phyloP scores from a whole-genome alignment of 1,139 yeast genomes.

The Sugiyamaella castrensis region DNA sequence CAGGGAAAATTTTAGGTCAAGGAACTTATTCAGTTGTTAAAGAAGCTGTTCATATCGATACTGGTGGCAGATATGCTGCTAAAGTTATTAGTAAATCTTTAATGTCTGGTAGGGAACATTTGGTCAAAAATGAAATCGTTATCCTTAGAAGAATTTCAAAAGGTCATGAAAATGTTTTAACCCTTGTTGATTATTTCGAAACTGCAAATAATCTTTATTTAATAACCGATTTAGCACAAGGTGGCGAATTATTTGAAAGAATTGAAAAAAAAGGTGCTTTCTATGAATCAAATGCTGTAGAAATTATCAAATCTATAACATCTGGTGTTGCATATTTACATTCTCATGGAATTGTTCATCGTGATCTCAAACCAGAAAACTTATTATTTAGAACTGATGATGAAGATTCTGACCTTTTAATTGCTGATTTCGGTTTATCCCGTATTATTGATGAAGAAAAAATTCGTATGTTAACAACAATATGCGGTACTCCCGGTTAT shows the following conservation, averaged over 20 bases:
- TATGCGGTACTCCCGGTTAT: slow-evolving; percentile 69
- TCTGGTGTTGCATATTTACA: slow-evolving; percentile 66
- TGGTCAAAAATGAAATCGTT: slow-evolving; percentile 55
- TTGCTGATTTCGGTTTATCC: slow-evolving; percentile 75
- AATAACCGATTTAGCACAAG: slow-evolving; percentile 64
- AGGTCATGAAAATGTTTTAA: slow-evolving; percentile 58
- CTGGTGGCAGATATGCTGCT: slow-evolving; percentile 42
- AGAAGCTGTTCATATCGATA: slow-evolving; percentile 41
- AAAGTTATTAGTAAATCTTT: slow-evolving; percentile 44
- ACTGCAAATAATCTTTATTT: slow-evolving; percentile 57
- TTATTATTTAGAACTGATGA: slow-evolving; percentile 52
- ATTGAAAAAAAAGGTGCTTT: slow-evolving; percentile 52
- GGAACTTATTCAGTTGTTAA: slow-evolving; percentile 44
- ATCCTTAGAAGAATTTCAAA: slow-evolving; percentile 47
- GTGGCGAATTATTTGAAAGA: slow-evolving; percentile 67
- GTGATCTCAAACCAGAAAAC: slow-evolving; percentile 94
- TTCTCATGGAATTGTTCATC: slow-evolving; percentile 74
- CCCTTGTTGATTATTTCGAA: slow-evolving; percentile 67
- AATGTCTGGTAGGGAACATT: slow-evolving; percentile 46
- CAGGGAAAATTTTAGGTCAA: slow-evolving; percentile 40
- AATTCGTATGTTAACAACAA: slow-evolving; percentile 49
- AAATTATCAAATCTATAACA: slow-evolving; percentile 48
- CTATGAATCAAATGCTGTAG: slow-evolving; percentile 51
- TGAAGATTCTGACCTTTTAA: slow-evolving; percentile 49
- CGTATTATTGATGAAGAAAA: slow-evolving; percentile 45